Percentiles rank a stretch among this genome's conserved stretches.
These are phyloP conservation scores for Polyporus tsugae DNA, from an alignment of 1,284 basidiomycete species.

Conservation along the genomic window DNA sequence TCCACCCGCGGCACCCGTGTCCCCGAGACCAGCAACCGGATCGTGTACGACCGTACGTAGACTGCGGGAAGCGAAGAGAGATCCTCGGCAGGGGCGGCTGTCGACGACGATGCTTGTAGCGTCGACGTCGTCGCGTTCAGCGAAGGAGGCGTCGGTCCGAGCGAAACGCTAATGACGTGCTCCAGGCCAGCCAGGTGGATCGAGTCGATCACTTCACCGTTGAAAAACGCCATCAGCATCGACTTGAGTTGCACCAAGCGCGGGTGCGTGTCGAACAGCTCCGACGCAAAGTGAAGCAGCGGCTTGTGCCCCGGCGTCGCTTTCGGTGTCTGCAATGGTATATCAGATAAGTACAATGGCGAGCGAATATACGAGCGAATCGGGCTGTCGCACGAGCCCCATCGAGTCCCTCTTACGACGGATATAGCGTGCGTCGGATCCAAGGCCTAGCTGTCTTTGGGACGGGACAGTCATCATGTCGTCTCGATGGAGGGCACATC, in stretches of 20 bases:
- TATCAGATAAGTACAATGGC: background rate
- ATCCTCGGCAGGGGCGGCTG: conserved; percentile 47
- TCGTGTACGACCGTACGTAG: conserved; percentile 90
- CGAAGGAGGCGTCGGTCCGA: conserved; percentile 69
- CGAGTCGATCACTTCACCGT: conserved; percentile 84
- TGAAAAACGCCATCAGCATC: conserved; percentile 90
- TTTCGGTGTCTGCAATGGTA: conserved; percentile 74
- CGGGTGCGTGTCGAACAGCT: conserved; percentile 92
- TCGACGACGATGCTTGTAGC: conserved; percentile 33
- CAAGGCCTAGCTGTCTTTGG: too few species aligned
- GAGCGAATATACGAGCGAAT: background rate
- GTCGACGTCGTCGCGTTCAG: conserved; percentile 51
- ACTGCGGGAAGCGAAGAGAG: conserved; percentile 75
- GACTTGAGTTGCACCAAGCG: conserved; percentile 94
- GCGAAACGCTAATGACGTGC: conserved; percentile 89
- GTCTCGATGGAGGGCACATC: too few species aligned
- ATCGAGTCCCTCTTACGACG: background rate
- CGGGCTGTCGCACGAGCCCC: background rate
- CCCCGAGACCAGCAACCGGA: conserved; percentile 79
- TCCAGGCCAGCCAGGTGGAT: conserved; percentile 90
- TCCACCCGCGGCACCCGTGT: conserved; percentile 83
- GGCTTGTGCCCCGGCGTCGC: conserved; percentile 92
- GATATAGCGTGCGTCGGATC: too few species aligned
- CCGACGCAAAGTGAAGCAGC: conserved; percentile 95
- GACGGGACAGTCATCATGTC: too few species aligned